Percentiles rank a stretch among this genome's conserved stretches.
These are phyloP conservation scores for Ceratobasidium sp. DNA, from an alignment of 1,284 basidiomycete genomes.

Conservation along the genomic window DNA sequence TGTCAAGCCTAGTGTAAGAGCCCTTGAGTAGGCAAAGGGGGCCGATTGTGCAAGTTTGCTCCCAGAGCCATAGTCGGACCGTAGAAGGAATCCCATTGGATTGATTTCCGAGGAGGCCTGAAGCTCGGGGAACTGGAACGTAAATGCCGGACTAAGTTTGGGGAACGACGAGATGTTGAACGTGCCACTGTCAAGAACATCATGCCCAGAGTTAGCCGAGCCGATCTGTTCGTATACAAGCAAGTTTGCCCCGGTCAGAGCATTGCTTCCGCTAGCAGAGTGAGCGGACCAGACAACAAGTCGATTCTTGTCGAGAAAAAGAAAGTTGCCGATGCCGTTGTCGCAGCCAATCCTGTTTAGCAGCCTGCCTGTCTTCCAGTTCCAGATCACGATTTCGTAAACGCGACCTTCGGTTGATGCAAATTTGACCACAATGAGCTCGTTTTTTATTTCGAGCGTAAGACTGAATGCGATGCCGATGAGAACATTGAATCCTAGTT, in stretches of 20 bases:
- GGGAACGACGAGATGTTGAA: not conserved
- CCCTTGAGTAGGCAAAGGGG: not conserved
- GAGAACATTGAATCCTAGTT: not conserved
- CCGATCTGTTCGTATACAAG: slow-evolving; percentile 13
- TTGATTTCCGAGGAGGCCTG: not conserved
- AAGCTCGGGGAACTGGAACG: slow-evolving; percentile 1
- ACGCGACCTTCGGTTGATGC: too few relatives aligned
- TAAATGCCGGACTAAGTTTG: not conserved
- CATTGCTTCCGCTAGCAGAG: not conserved
- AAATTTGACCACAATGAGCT: slow-evolving; percentile 5
- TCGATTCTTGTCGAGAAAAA: not conserved
- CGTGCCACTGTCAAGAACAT: too few relatives aligned
- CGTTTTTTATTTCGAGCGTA: slow-evolving; percentile 8
- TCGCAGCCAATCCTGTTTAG: slow-evolving; percentile 7
- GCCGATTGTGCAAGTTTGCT: not conserved
- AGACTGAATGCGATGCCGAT: not conserved
- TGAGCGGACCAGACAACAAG: slow-evolving; percentile 4
- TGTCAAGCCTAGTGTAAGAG: slow-evolving; percentile 9
- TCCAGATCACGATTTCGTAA: slow-evolving; percentile 33
- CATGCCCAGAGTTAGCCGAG: not conserved
- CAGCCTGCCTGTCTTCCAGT: slow-evolving; percentile 11
- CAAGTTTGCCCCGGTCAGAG: not conserved
- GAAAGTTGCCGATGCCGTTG: slow-evolving; percentile 6
- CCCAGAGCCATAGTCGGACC: slow-evolving; percentile 5
- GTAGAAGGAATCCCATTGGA: not conserved